Evolutionary conservation across 179 eudicot species (phyloP).

Genomic region (Camellia oleifera): DNA sequence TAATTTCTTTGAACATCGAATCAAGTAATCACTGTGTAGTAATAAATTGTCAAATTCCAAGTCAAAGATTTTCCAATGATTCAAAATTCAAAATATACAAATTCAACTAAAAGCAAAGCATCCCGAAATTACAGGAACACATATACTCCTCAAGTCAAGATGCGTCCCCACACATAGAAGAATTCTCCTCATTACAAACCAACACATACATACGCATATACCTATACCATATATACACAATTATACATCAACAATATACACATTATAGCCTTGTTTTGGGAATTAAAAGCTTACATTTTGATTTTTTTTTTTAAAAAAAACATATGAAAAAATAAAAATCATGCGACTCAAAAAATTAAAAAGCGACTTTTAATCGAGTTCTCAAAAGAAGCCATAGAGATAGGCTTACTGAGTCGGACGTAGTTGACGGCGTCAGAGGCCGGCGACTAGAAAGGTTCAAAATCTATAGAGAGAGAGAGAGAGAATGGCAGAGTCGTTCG

Average conservation of each 20-base stretch:
- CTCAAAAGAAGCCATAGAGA: not conserved
- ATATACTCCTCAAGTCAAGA: not conserved
- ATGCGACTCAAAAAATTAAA: no score
- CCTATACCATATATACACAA: not conserved
- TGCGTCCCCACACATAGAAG: not conserved
- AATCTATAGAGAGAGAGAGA: not conserved
- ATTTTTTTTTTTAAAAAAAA: no score
- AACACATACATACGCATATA: not conserved
- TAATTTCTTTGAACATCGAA: not conserved
- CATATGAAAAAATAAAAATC: no score
- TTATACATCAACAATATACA: no score
- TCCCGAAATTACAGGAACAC: not conserved
- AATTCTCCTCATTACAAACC: not conserved
- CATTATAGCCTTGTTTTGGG: no score
- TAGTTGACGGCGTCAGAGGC: conserved; percentile 5
- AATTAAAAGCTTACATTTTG: no score
- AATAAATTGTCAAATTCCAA: not conserved
- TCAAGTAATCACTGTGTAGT: not conserved
- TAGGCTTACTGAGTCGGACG: not conserved
- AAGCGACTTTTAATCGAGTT: no score
- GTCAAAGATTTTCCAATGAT: not conserved
- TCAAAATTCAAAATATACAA: not conserved
- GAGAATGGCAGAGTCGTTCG: not conserved
- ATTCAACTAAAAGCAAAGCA: no score
- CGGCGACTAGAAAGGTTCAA: conserved; percentile 9